Base-by-base conservation (phyloP, 2,329 filamentous ascomycete genomes). In the Pestalotiopsis sp. region DNA sequence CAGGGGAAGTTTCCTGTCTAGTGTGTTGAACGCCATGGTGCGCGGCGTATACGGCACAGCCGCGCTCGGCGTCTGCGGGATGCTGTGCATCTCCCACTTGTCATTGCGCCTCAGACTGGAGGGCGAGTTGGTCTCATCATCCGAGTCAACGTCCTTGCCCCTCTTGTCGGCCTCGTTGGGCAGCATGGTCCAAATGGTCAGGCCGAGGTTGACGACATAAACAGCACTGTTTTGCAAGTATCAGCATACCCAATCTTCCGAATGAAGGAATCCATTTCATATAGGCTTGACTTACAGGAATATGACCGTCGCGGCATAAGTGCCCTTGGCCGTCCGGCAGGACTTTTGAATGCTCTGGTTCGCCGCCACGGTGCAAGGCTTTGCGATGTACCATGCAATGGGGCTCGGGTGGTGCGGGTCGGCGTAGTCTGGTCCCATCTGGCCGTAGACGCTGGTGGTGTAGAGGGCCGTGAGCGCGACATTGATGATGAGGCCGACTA, bases 361-460 rank as follows among this genome's bases (percentile, higher is more conserved):
- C 65, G 81, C 82, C 2, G 90, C 89, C 48, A 91, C 83, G 65
- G 79, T 82, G 80, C 92, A 95, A 69, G 87, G 88, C 77, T 91
- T 89, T 66, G 86, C 86, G 72, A 94, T 88, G 77, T 94, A 94
- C 92, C 92, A 95, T 6, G 91, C 86, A 30, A 88, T 84, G 30
- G 84, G 83, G 73, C 89, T 89, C 4, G 86, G 86, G 73, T 89
- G 86, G 57, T 83, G 78, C 5, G 87, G 80, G 78, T 95, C 92
- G 71, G 87, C 87, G 75, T 90, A 88, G 79, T 95, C 92, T 38
- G 91, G 90, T 11, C 90, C 89, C 66, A 91, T 88, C 78, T 94
- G 92, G 62, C 91, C 89, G 77, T 90, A 89, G 68, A 91, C 80
- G 78, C 89, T 91, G 73, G 89, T 85, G 57, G 85, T 80, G 82